A percentile compares a stretch with the other conserved stretches of the same genome.
These are phyloP conservation scores for Penicillium maclennaniae DNA, from an alignment of 495 filamentous ascomycete species.

Conservation along the genomic window DNA sequence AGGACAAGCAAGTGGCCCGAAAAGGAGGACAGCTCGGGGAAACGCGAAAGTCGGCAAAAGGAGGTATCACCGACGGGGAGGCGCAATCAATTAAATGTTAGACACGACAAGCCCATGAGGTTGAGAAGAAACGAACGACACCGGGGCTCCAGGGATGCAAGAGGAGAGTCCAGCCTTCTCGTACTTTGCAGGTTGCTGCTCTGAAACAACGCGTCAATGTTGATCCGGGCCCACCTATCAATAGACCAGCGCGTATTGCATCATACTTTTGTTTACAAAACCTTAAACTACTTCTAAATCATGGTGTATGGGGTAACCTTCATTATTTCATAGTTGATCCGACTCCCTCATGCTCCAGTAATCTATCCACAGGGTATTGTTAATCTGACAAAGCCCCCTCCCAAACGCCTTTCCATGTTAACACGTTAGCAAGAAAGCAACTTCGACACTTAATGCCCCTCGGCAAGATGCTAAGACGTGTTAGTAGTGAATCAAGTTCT, in stretches of 20 bases:
- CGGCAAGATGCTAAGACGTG: slow-evolving; percentile 44
- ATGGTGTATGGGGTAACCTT: background rate
- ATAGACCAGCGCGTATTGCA: slow-evolving; percentile 16
- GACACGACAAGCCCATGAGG: slow-evolving; percentile 6
- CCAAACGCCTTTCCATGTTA: slow-evolving; percentile 22
- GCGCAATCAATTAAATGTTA: slow-evolving; percentile 4
- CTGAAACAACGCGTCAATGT: slow-evolving; percentile 22
- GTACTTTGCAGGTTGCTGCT: slow-evolving; percentile 3
- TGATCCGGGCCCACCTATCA: slow-evolving; percentile 20
- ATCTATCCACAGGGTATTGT: slow-evolving; percentile 28
- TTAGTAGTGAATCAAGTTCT: background rate
- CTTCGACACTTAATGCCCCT: slow-evolving; percentile 33
- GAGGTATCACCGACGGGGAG: slow-evolving; percentile 11
- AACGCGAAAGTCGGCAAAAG: slow-evolving; percentile 2
- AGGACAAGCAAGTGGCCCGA: slow-evolving; percentile 7
- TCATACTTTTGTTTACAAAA: slow-evolving; percentile 5
- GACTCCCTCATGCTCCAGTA: slow-evolving; percentile 8
- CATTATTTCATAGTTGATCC: background rate
- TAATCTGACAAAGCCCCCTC: slow-evolving; percentile 1
- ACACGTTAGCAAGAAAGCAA: slow-evolving; percentile 12
- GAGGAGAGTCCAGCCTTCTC: slow-evolving; percentile 11
- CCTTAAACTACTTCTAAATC: background rate
- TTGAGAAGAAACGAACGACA: slow-evolving; percentile 13
- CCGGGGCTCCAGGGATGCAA: slow-evolving; percentile 15
- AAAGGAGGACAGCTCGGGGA: slow-evolving; percentile 5